Base-by-base conservation (phyloP, 2,329 filamentous ascomycete species). In the Fusarium scirpi region DNA sequence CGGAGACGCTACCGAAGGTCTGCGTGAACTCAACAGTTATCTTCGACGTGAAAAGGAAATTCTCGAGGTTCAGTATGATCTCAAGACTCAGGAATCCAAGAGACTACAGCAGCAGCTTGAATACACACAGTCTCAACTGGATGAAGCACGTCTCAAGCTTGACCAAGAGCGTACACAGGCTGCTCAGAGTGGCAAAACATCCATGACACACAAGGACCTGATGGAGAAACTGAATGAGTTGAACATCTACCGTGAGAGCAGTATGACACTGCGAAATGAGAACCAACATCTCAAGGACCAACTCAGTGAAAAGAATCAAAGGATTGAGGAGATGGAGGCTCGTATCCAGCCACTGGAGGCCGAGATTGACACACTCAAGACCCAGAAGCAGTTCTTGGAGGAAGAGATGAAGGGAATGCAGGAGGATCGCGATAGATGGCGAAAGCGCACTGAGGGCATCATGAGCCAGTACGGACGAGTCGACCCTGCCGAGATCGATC, bases 21-120 rank as follows among this genome's bases (percentile, higher is more conserved):
- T 97, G 12, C 92, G 96, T 67, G 95, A 98, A 76, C 89, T 99
- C 60, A 97, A 97, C 81, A 92, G 89, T 67, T 99, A 96, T 79
- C 84, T 99, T 66, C 91, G 95, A 47, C 92, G 94, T 44, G 97
- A 99, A 82, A 99, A 98, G 84, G 96, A 98, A 78, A 98, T 99
- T 71, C 87, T 98, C 11, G 95, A 99, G 74, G 93, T 98, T n/a
- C 95, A 98, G 76, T 92, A 94, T 75, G 94, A 98, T 73, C 85
- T 98, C 46, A 94, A 95, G 75, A 86, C 90, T 1, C 93, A 97
- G 74, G 96, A 99, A 80, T 87, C 90, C 57, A 97, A 97, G 81
- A 90, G 96, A 57, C 82, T 98, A 44, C 93, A 95, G 76, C 94
- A 98, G 75, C 94, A 98, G 77, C 87, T 98, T 25, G 92, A 97